Base-by-base conservation (phyloP, 2,329 filamentous ascomycete genomes). In the Fusarium bulbicola region DNA sequence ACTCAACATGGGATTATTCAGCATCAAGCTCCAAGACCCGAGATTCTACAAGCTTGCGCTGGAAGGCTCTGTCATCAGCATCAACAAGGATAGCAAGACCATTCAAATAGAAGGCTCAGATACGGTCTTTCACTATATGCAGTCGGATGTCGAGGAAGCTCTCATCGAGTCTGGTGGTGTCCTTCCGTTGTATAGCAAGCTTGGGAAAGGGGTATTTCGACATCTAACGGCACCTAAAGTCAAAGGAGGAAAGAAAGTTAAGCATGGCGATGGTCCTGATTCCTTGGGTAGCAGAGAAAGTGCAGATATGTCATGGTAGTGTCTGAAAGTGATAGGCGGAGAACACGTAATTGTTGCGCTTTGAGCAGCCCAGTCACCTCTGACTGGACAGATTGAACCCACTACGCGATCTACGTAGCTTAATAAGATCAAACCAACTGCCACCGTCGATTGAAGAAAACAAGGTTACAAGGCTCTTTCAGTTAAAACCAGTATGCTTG, bases 211-310 rank as follows among this genome's bases (percentile, higher is more conserved):
- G 5, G 30, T 50, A 20, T 50, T 50, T 34, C 30, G 47, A 3
- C 47, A 50, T 34, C 30, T 50, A 0, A 73, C 72, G 1, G 32
- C 40, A 4, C 66, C 64, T 6, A 64, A 45, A 26, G 28, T 43
- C 20, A 67, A 59, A 28, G 34, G 52, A 24, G 37, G 30, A 24
- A 52, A 24, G 11, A 36, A 20, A 18, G 12, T 24, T 24, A 0
- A 0, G 3, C 5, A 6, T 50, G 12, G 11, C 8, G 20, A 8
- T n/a, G 6, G 0, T 20, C 8, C 4, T 24, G 15, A 3, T 10
- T 34, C 47, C 20, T 1, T 34, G 0, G 0, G 3, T 13, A 34
- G 21, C 16, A 24, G 15, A 10, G 4, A 0, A n/a, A 50, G 47
- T 5, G 1, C 4, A 20, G 30, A 50, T 34, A 34, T 50, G 14